A percentile compares a stretch with the other conserved stretches of the same genome.
phyloP scores from a whole-genome alignment of 306 rosid species.

The Gillenia trifoliata region DNA sequence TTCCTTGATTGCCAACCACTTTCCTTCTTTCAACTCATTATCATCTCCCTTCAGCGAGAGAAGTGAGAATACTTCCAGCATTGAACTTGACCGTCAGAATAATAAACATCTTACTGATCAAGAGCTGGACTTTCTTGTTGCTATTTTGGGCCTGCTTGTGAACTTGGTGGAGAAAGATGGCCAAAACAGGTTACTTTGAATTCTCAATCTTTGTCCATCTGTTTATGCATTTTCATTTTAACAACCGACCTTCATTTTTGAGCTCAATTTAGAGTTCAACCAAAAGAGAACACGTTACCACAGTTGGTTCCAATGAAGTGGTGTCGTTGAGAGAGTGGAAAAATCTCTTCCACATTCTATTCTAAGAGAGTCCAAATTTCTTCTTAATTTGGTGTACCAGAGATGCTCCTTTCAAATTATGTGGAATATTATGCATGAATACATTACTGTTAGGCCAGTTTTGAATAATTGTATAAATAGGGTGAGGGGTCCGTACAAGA shows the following conservation, averaged over 20 bases:
- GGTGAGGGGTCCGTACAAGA: not conserved
- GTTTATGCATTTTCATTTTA: not conserved
- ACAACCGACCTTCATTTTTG: not conserved
- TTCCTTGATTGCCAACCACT: conserved; percentile 81
- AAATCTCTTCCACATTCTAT: not conserved
- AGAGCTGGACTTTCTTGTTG: conserved; percentile 93
- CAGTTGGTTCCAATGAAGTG: not conserved
- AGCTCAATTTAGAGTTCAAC: not conserved
- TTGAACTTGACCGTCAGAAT: conserved; percentile 33
- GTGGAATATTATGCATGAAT: not conserved
- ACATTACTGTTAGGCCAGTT: not conserved
- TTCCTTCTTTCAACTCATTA: conserved; percentile 64
- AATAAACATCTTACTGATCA: conserved; percentile 70
- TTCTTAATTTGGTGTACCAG: not conserved
- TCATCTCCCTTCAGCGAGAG: conserved; percentile 41
- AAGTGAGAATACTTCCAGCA: conserved; percentile 33
- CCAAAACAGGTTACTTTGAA: conserved; percentile 63
- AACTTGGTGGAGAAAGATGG: conserved; percentile 93
- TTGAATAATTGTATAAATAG: not conserved
- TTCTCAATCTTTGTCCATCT: not conserved
- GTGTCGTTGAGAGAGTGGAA: not conserved
- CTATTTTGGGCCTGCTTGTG: conserved; percentile 93
- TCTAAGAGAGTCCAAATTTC: not conserved
- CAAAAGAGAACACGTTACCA: not conserved
- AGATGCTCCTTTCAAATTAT: not conserved